Evolutionary conservation across 2,329 filamentous ascomycete genomes (phyloP), one percentile per base, ranked within the genome.

Genomic region (Paraphoma chrysanthemicola): DNA sequence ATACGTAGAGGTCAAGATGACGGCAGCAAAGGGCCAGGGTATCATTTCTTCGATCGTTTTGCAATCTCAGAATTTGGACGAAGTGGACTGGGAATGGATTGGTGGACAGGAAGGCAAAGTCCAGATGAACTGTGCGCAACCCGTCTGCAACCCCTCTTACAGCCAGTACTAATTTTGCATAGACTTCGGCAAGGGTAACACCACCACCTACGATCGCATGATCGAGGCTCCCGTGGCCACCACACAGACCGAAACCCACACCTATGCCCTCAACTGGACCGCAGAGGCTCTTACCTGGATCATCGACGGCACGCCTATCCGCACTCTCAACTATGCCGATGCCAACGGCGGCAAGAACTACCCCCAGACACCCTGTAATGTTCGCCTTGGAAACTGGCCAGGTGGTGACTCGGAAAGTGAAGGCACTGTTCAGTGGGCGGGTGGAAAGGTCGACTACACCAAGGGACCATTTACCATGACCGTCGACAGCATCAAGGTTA

Each of bases 51-150:
- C 90, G 59, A 88, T 96, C 70, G 93, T 96, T 73, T 84, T 94
- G 76, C 83, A 95, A 63, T 94, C 90, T 48, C 90, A 95, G 66
- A 89, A 93, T 67, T 83, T 94, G 12, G 93, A 96, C 73, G 92
- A 96, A 78, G 88, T 96, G 41, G 93, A 97, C 72, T 94, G 91
- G 80, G 91, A 95, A 72, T 90, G 91, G 70, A 83, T 92, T 56
- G 91, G 91, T 44, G 83, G 83, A 54, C 88, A 91, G 70, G 77
- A 80, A 53, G 85, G 82, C 14, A 78, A 83, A 33, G 89, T 86
- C 8, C 83, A 90, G 66, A 89, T 86, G 64, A 93, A 94, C 80
- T 94, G 89, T 78, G 91, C 90, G 78, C 86, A 87, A 79, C 90
- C 91, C 81, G 31, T 36, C 14, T 14, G 23, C 8, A 29, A 10